Percentiles rank a stretch among this genome's conserved stretches.
phyloP scores from a whole-genome alignment of 2,329 filamentous ascomycete species.

The Penicillium sp. region DNA sequence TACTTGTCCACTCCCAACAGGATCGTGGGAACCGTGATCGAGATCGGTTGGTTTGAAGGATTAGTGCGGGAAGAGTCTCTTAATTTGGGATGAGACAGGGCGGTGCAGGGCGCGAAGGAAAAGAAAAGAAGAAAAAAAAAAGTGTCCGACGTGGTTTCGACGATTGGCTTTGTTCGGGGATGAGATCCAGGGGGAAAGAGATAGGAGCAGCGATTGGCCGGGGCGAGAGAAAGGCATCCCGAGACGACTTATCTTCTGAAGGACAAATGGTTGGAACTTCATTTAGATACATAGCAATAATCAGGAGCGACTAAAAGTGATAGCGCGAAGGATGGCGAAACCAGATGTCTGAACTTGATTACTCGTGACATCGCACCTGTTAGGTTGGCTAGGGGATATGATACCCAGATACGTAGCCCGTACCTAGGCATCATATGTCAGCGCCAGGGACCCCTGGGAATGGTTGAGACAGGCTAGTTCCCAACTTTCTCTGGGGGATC shows the following conservation, averaged over 20 bases:
- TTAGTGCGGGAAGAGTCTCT: neutral
- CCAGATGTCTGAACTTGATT: constrained; percentile 19
- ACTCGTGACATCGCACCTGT: constrained; percentile 2
- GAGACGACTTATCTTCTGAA: constrained; percentile 8
- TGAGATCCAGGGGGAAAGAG: constrained; percentile 2
- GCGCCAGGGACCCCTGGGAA: constrained; percentile 2
- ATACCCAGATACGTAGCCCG: neutral
- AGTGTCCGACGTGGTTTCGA: neutral
- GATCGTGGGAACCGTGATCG: constrained; percentile 3
- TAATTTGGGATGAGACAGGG: neutral
- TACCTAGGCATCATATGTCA: constrained; percentile 25
- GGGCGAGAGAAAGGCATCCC: constrained; percentile 10
- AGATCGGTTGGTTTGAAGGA: constrained; percentile 7
- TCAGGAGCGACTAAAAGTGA: constrained; percentile 1
- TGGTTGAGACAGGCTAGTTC: constrained; percentile 3
- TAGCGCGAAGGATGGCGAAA: constrained; percentile 15
- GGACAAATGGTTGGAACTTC: neutral
- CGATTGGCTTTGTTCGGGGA: constrained; percentile 14
- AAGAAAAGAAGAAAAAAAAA: neutral
- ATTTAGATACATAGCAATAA: neutral
- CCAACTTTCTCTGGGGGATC: neutral
- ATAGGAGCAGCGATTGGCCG: constrained; percentile 6
- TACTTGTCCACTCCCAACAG: constrained; percentile 6
- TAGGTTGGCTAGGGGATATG: neutral
- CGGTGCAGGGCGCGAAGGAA: neutral